A percentile compares a stretch with the other conserved stretches of the same genome.
These are phyloP conservation scores for Wilcoxina mikolae DNA, from an alignment of 495 filamentous ascomycete genomes.

Conservation along the genomic window DNA sequence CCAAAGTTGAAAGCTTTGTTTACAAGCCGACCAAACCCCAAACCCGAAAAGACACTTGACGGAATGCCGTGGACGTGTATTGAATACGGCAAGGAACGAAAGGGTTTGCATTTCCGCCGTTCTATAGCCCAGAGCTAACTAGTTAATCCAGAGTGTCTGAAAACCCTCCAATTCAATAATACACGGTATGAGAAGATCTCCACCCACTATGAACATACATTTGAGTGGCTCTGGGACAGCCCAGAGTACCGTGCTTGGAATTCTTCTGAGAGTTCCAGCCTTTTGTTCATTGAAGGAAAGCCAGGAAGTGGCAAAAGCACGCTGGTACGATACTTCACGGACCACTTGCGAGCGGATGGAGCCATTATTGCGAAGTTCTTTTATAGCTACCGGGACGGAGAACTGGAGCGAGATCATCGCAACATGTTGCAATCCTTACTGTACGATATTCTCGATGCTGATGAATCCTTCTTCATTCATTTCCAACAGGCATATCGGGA, in stretches of 20 bases:
- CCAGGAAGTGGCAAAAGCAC: constrained; percentile 10
- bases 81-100: constrained; percentile 4
- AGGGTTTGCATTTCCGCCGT: background rate
- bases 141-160: background rate
- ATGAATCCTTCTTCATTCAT: constrained; percentile 8
- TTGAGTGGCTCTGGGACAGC: constrained; percentile 4
- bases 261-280: background rate
- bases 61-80: background rate
- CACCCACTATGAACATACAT: background rate
- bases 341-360: background rate
- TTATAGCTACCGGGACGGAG: constrained; percentile 3
- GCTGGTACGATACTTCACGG: constrained; percentile 5
- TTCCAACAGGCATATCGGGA: constrained; percentile 6
- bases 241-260: constrained; percentile 4
- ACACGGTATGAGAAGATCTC: constrained; percentile 7
- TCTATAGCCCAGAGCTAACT: background rate
- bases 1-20: background rate
- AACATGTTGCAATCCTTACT: constrained; percentile 5
- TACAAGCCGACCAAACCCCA: background rate
- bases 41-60: background rate
- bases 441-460: background rate
- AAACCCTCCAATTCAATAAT: constrained; percentile 5
- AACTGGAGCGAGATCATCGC: background rate
- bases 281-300: constrained; percentile 11
- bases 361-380: constrained; percentile 3